Conservation (phyloP, 306 rosid genomes). For the Abrus precatorius region DNA sequence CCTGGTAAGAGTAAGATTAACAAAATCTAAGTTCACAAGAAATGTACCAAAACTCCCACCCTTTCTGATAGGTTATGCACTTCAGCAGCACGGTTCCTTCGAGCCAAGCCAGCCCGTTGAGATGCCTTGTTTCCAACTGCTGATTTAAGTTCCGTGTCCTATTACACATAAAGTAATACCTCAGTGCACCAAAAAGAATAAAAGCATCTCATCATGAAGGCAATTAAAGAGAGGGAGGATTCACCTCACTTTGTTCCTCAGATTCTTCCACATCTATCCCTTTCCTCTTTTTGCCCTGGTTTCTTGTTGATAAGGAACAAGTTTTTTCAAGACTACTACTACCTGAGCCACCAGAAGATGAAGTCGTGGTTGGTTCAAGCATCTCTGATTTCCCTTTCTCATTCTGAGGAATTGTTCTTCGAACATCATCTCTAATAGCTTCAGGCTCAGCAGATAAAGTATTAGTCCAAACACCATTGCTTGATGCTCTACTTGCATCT, state of each 20-base stretch:
- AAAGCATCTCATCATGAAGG: conserved; percentile 18
- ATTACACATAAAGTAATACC: conserved; percentile 29
- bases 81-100: conserved; percentile 91
- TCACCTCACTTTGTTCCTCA: conserved; percentile 88
- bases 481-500: conserved; percentile 64
- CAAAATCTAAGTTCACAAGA: conserved; percentile 12
- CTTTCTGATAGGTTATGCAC: conserved; percentile 94
- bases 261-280: conserved; percentile 72
- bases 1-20: neutral
- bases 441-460: conserved; percentile 59
- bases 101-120: conserved; percentile 63
- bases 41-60: conserved; percentile 54
- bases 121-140: conserved; percentile 65
- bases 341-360: conserved; percentile 86
- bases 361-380: conserved; percentile 68
- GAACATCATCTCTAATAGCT: conserved; percentile 48
- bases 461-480: conserved; percentile 64
- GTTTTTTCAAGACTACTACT: conserved; percentile 82
- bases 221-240: conserved; percentile 24
- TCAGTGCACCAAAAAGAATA: conserved; percentile 25
- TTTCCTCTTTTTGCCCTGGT: conserved; percentile 73
- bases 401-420: conserved; percentile 49
- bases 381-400: conserved; percentile 67
- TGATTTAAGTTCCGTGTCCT: conserved; percentile 81
- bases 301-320: conserved; percentile 67